Conservation (phyloP, 2,329 filamentous ascomycete genomes). For the Fusarium transvaalense region DNA sequence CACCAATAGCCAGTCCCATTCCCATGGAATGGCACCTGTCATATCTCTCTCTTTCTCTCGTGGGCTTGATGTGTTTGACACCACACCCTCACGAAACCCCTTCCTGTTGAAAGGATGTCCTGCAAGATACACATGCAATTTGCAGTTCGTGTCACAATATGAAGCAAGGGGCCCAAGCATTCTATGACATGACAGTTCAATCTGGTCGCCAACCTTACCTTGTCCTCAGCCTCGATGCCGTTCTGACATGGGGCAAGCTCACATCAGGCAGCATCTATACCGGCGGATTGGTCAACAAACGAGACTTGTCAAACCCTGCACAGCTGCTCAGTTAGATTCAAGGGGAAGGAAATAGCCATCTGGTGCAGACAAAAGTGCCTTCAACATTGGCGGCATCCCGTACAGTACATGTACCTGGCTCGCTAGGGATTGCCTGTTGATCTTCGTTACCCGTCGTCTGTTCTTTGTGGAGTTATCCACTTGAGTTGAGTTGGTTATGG, state of each 20-base stretch:
- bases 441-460: constrained; percentile 18
- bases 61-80: constrained; percentile 33
- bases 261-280: background rate
- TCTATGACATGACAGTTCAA: constrained; percentile 7
- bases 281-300: background rate
- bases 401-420: background rate
- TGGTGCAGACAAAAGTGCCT: constrained; percentile 3
- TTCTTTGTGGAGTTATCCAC: constrained; percentile 6
- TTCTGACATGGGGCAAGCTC: constrained; percentile 53
- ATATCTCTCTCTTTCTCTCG: constrained; percentile 4
- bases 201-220: constrained; percentile 33
- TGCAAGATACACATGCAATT: constrained; percentile 26
- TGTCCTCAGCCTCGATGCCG: constrained; percentile 24
- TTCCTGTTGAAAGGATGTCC: constrained; percentile 9
- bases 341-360: background rate
- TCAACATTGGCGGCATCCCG: background rate
- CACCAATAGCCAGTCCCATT: constrained; percentile 22
- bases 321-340: constrained; percentile 1
- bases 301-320: background rate
- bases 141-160: constrained; percentile 18
- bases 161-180: background rate
- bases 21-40: constrained; percentile 32
- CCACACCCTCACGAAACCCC: constrained; percentile 35
- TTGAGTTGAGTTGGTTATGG: background rate
- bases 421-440: constrained; percentile 13